Base-by-base conservation (phyloP, 345 rosid genomes). In the Brassica rapa region DNA sequence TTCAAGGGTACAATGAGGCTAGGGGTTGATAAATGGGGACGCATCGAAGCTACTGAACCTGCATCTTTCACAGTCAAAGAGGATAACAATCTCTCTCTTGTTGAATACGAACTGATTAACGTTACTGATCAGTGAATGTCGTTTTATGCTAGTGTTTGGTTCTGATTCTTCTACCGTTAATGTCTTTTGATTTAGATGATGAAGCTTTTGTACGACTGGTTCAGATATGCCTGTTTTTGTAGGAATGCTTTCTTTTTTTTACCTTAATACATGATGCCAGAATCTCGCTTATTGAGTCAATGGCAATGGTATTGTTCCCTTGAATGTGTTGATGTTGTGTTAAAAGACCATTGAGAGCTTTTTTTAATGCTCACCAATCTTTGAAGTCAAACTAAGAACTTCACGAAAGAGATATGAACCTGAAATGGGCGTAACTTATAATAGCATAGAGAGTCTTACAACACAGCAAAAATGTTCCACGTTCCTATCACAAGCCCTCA, bases 1-100 rank as follows among this genome's bases (percentile, higher is more conserved):
- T 94, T 94, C 86, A 94, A 94, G 83, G 86, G 97, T 14, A 86
- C 95, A n/a, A 94, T 94, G 98, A 89, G 98, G 91, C 88, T 94
- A 21, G 93, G 95, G 0, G 98, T 94, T 41, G 98, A 94, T 84
- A 92, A 94, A 75, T 92, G 98, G 98, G 98, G 98, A 14, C 97
- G 86, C n/a, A 81, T 94, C 0, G 93, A 94, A 84, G 92, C 85
- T 6, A 83, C 92, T 0, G 98, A 92, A 59, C 89, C 97, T 0
- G 93, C 92, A 0, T 62, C 80, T 35, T 90, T 92, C 46, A 80
- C 49, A 0, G 95, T 88, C 53, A 87, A 85, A 63, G 91, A 92
- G 81, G 85, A 79, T 61, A 92, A 94, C 85, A 91, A 94, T 83
- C 92, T 94, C 27, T 92, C 98, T 19, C 83, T 88, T 60, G 92